Evolutionary conservation across 1,139 yeast species (phyloP).

Genomic region (Ogataea hybrid): DNA sequence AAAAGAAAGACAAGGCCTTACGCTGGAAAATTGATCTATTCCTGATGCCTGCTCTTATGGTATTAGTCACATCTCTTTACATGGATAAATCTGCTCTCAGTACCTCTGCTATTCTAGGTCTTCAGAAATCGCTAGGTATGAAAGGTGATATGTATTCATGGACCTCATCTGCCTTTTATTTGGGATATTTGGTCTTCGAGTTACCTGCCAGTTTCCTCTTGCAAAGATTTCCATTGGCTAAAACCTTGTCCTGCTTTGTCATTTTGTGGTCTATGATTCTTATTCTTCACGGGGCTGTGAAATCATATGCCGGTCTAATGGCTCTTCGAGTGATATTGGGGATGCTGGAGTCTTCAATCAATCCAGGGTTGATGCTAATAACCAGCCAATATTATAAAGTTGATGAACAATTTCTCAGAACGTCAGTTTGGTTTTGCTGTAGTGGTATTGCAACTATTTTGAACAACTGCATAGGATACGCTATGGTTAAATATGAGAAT

Average conservation of each 20-base stretch:
- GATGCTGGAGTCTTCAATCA: slow-evolving; percentile 51
- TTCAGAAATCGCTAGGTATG: neutral
- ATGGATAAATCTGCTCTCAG: slow-evolving; percentile 1
- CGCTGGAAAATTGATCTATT: neutral
- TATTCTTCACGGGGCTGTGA: slow-evolving; percentile 40
- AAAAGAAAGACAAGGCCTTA: neutral
- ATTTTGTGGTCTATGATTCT: slow-evolving; percentile 45
- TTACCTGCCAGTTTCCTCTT: slow-evolving; percentile 40
- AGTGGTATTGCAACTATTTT: slow-evolving; percentile 1
- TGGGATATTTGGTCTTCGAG: slow-evolving; percentile 47
- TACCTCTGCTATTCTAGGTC: neutral
- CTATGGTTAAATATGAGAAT: neutral
- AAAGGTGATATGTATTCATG: slow-evolving; percentile 40
- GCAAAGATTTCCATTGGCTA: slow-evolving; percentile 40
- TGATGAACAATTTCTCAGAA: slow-evolving; percentile 51
- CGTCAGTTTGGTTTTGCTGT: slow-evolving; percentile 33
- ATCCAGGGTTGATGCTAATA: slow-evolving; percentile 59
- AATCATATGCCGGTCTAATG: slow-evolving; percentile 37
- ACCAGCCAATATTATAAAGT: slow-evolving; percentile 54
- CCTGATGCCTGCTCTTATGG: slow-evolving; percentile 1
- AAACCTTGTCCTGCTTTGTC: slow-evolving; percentile 36
- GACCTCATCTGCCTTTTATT: slow-evolving; percentile 52
- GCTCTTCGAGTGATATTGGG: slow-evolving; percentile 49
- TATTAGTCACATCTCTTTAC: neutral
- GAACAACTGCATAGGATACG: slow-evolving; percentile 1